Base-by-base conservation (phyloP, 768 basidiomycete species). In the Lactarius quietus region DNA sequence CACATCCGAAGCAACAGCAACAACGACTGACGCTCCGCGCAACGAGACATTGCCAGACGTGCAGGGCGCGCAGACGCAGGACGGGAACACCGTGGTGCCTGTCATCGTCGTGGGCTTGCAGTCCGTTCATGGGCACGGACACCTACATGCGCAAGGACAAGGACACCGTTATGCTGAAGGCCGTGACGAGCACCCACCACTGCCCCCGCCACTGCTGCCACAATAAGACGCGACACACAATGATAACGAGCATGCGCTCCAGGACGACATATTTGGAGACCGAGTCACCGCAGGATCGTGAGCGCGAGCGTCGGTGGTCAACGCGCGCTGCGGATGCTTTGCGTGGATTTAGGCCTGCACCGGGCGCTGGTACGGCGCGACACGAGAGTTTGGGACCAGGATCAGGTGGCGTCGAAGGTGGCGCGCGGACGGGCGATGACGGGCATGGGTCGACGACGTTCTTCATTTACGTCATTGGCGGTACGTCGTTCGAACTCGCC, bases 381-480 rank as follows among this genome's bases (percentile, higher is more conserved):
- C 68, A 73, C n/a, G 69, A 62, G 33, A 68, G 64, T 33, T 38
- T 54, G 29, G 64, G 54, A 35, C 48, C 59, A 29, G 61, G 59
- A 29, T 41, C 64, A 31, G 61, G 54, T 14, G 12, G 23, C 4
- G n/a, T 17, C 15, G 59, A 61, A 3, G 35, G 43, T 9, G 26
- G 26, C 8, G 53, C 43, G 59, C 71, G 61, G 56, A 20, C 39
- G 61, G 41, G 28, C 48, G 68, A 52, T 52, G 68, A 65, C 31
- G 68, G 58, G 64, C 68, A 43, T 17, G 77, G 76, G 20, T 86
- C 86, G 54, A 77, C 92, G 68, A 94, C 92, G 20, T 94, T 94
- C 76, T 79, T 94, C 75, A 93, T 95, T 63, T 95, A 93, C 76
- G 93, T 95, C 66, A 91, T 93, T 73, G 90, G 91, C 58, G 90